Conservation (phyloP, 2,329 filamentous ascomycete species). For the Aspergillus sp. region DNA sequence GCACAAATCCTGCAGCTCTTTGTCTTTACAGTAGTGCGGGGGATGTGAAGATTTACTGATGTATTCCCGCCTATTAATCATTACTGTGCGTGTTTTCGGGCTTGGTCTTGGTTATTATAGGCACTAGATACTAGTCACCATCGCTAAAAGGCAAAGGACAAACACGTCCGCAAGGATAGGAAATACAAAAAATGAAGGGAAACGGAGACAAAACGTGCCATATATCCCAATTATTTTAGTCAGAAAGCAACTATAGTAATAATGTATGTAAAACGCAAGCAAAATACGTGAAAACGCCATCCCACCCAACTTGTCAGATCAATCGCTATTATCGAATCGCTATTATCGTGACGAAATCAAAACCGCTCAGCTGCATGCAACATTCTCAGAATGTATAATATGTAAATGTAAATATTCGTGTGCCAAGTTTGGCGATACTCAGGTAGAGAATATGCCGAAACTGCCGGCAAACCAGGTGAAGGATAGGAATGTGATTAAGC, state of each 20-base stretch:
- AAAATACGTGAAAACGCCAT: slow-evolving; percentile 12
- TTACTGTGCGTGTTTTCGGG: too few relatives aligned
- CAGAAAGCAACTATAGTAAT: neutral
- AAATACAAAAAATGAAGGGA: neutral
- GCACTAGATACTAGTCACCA: too few relatives aligned
- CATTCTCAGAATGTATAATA: slow-evolving; percentile 16
- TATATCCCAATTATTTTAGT: neutral
- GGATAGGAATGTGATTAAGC: slow-evolving; percentile 56
- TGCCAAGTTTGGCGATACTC: neutral
- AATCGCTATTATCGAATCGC: slow-evolving; percentile 34
- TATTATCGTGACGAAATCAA: slow-evolving; percentile 28
- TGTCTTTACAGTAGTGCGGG: neutral
- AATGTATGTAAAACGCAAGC: neutral
- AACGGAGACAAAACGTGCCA: neutral
- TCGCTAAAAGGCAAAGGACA: too few relatives aligned
- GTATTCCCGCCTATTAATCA: too few relatives aligned
- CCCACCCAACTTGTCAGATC: slow-evolving; percentile 22
- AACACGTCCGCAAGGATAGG: neutral
- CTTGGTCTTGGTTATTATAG: too few relatives aligned
- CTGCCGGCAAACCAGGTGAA: slow-evolving; percentile 55
- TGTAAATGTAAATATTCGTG: slow-evolving; percentile 7
- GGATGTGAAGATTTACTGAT: neutral
- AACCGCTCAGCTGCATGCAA: slow-evolving; percentile 21
- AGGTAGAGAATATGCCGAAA: slow-evolving; percentile 37
- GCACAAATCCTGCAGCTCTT: neutral